These are phyloP conservation scores for Monosporascus sp. DNA, from an alignment of 2,329 filamentous ascomycete genomes.

Conservation along the genomic window DNA sequence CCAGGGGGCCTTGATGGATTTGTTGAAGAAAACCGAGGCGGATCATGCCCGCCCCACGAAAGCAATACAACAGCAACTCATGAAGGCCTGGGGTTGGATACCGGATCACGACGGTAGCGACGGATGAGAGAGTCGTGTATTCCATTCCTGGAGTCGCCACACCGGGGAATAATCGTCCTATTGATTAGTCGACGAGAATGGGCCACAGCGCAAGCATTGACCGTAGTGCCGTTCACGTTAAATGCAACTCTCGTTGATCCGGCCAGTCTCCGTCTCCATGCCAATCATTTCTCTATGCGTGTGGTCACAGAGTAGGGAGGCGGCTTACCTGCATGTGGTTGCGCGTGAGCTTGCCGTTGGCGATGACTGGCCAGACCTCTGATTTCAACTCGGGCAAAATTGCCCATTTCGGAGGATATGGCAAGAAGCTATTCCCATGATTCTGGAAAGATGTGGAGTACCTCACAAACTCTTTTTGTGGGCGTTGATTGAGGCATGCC, in stretches of 20 bases:
- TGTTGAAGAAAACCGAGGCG: conserved; percentile 41
- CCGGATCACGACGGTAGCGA: conserved; percentile 15
- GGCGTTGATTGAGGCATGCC: neutral
- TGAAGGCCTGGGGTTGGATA: conserved; percentile 44
- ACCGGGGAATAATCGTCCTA: too few species aligned
- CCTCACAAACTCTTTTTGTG: neutral
- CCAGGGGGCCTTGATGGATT: conserved; percentile 42
- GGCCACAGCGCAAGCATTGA: too few species aligned
- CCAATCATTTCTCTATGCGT: too few species aligned
- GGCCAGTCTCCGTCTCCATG: too few species aligned
- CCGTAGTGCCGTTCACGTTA: too few species aligned
- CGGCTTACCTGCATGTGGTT: too few species aligned
- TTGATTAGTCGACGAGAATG: too few species aligned
- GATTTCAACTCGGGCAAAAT: neutral
- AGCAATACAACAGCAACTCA: conserved; percentile 40
- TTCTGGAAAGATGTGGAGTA: neutral
- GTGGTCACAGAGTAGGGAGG: too few species aligned
- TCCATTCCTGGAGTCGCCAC: neutral
- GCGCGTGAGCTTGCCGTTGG: too few species aligned
- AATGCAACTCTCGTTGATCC: too few species aligned
- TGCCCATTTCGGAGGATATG: neutral
- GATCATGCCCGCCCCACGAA: conserved; percentile 49
- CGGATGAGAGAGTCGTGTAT: neutral
- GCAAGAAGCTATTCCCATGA: neutral
- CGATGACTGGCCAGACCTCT: neutral